phyloP scores from a whole-genome alignment of 2,329 filamentous ascomycete species.

The Ophiostoma quercus region DNA sequence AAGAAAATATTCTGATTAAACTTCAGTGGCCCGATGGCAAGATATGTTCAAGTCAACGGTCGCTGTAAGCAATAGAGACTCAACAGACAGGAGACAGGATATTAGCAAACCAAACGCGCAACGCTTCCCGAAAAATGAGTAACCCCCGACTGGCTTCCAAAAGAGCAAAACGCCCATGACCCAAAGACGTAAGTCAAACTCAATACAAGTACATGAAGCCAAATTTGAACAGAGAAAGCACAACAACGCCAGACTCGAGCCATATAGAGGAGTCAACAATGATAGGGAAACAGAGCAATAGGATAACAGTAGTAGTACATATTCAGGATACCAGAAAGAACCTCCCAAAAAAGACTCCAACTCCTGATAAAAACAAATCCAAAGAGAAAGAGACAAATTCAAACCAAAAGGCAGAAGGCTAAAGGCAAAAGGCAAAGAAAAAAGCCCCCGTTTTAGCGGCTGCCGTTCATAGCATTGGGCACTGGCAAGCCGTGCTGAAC shows the following conservation, averaged over 20 bases:
- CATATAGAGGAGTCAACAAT: neutral
- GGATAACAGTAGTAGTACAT: neutral
- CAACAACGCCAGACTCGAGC: neutral
- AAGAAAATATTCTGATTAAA: neutral
- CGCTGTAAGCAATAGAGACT: neutral
- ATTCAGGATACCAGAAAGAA: neutral
- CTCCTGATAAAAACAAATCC: neutral
- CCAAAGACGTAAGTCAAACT: neutral
- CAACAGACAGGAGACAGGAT: neutral
- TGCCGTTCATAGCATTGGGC: constrained; percentile 39
- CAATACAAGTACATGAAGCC: neutral
- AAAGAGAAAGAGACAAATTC: neutral
- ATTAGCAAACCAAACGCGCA: neutral
- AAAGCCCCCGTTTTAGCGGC: constrained; percentile 18
- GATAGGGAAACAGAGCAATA: neutral
- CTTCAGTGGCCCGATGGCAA: neutral
- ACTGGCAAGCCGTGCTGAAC: constrained; percentile 45
- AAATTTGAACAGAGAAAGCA: neutral
- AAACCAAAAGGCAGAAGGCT: neutral
- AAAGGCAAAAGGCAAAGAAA: neutral
- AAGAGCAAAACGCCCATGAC: neutral
- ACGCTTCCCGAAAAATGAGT: neutral
- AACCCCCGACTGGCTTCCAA: neutral
- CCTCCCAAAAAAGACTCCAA: neutral
- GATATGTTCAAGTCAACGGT: neutral